These are phyloP conservation scores for Boletellus ananas DNA, from an alignment of 768 basidiomycete species.

Conservation along the genomic window DNA sequence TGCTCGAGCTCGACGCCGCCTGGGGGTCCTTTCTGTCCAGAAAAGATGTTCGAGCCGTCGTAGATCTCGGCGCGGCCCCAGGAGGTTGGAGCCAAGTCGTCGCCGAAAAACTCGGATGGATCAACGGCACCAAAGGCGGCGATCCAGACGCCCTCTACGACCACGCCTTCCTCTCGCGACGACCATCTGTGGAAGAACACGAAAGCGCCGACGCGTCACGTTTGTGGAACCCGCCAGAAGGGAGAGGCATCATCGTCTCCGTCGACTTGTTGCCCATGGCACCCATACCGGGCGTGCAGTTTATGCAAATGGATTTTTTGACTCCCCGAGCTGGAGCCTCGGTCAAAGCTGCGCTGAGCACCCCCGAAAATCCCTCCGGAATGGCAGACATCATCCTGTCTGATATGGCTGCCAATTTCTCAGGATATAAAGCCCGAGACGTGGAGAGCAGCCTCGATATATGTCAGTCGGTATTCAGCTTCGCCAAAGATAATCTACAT, in stretches of 20 bases:
- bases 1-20: slow-evolving; percentile 68
- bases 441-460: slow-evolving; percentile 67
- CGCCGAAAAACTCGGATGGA: slow-evolving; percentile 57
- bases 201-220: not conserved
- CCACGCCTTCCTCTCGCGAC: not conserved
- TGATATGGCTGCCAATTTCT: slow-evolving; percentile 86
- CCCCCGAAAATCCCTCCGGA: slow-evolving; percentile 29
- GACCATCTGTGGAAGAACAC: not conserved
- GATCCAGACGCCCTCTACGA: no score
- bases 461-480: slow-evolving; percentile 67
- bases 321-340: slow-evolving; percentile 43
- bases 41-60: slow-evolving; percentile 55
- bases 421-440: slow-evolving; percentile 68
- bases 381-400: slow-evolving; percentile 80
- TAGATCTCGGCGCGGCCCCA: slow-evolving; percentile 90
- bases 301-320: slow-evolving; percentile 79
- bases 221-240: slow-evolving; percentile 25
- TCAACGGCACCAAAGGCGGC: not conserved
- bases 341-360: slow-evolving; percentile 40
- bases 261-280: slow-evolving; percentile 76
- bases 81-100: slow-evolving; percentile 94
- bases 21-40: slow-evolving; percentile 51
- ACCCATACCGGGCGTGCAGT: slow-evolving; percentile 68
- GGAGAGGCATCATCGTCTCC: slow-evolving; percentile 54
- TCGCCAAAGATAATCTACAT: slow-evolving; percentile 53